Percentiles rank a stretch among this genome's conserved stretches.
These are phyloP conservation scores for Arthrobotrys iridis DNA, from an alignment of 2,329 filamentous ascomycete species.

Conservation along the genomic window DNA sequence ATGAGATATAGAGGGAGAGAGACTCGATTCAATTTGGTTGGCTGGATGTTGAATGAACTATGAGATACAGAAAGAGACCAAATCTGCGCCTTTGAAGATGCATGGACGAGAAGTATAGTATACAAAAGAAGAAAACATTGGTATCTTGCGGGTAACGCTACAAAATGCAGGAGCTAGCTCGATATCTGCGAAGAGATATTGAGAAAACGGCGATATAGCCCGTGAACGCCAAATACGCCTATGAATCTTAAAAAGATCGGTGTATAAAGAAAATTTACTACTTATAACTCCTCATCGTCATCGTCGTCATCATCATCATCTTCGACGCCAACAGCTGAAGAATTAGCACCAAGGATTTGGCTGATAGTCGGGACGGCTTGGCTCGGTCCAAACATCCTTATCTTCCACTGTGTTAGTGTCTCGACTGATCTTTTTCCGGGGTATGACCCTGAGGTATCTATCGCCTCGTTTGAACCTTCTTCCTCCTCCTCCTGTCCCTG, in stretches of 20 bases:
- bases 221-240: background rate
- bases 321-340: constrained; percentile 5
- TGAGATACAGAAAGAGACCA: background rate
- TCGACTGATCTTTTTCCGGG: constrained; percentile 5
- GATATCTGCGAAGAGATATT: background rate
- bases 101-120: constrained; percentile 6
- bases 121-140: constrained; percentile 14
- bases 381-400: constrained; percentile 44
- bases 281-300: constrained; percentile 17
- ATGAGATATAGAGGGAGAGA: background rate
- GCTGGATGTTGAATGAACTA: background rate
- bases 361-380: constrained; percentile 45
- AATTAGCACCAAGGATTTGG: constrained; percentile 28
- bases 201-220: background rate
- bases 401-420: constrained; percentile 42
- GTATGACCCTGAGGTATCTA: constrained; percentile 1
- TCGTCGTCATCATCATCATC: constrained; percentile 39
- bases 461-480: constrained; percentile 18
- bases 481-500: background rate
- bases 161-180: background rate
- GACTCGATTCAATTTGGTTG: too few species aligned
- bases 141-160: constrained; percentile 15
- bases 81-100: constrained; percentile 15
- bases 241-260: background rate
- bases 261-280: background rate